A percentile compares a stretch with the other conserved stretches of the same genome.
Evolutionary conservation across 2,329 filamentous ascomycete genomes (phyloP).

Genomic region (Clarireedia sp.): DNA sequence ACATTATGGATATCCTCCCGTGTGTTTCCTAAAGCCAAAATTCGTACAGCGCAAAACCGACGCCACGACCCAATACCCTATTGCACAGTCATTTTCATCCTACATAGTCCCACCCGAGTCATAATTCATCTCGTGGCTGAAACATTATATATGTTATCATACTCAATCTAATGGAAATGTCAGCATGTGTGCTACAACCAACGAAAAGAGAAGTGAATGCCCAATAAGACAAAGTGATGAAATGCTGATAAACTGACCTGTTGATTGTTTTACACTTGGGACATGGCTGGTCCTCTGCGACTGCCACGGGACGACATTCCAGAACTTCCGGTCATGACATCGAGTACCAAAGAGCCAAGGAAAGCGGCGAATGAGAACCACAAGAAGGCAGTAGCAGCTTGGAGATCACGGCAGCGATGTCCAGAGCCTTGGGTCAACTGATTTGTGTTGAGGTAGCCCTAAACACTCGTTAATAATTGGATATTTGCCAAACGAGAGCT

Average conservation of each 20-base stretch:
- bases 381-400: constrained; percentile 67
- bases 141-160: too few species aligned
- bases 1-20: not conserved
- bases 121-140: too few species aligned
- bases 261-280: constrained; percentile 40
- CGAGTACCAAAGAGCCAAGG: constrained; percentile 46
- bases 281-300: constrained; percentile 41
- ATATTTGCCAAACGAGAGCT: too few species aligned
- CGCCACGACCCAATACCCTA: too few species aligned
- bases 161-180: too few species aligned
- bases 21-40: not conserved
- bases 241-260: constrained; percentile 19
- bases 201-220: too few species aligned
- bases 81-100: too few species aligned
- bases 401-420: constrained; percentile 66
- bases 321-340: constrained; percentile 2
- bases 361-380: constrained; percentile 69
- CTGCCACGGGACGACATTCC: constrained; percentile 7
- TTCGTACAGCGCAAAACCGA: too few species aligned
- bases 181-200: too few species aligned
- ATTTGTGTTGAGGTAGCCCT: constrained; percentile 37
- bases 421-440: constrained; percentile 53
- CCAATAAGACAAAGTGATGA: not conserved
- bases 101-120: too few species aligned
- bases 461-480: not conserved